A percentile compares a stretch with the other conserved stretches of the same genome.
Conservation (phyloP, 768 basidiomycete genomes). For the Tylopilus vinaceipallidus region DNA sequence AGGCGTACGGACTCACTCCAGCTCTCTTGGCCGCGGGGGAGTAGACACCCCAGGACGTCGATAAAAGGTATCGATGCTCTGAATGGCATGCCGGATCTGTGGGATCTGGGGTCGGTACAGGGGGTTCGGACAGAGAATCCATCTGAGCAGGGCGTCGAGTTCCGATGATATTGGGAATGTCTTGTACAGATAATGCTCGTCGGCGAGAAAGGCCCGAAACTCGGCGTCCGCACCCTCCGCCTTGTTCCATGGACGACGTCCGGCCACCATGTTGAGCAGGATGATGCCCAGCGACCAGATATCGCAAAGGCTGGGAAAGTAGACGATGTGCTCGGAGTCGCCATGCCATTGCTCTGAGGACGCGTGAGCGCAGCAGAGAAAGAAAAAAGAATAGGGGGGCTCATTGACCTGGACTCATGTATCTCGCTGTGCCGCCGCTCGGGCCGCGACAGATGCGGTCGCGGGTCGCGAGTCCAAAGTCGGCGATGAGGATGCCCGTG, state of each 20-base stretch:
- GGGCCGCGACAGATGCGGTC: conserved; percentile 45
- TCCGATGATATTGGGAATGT: conserved; percentile 15
- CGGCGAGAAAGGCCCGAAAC: conserved; percentile 15
- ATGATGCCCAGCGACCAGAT: conserved; percentile 80
- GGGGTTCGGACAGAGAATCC: conserved; percentile 17
- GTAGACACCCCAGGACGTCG: conserved; percentile 3
- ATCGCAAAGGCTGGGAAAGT: conserved; percentile 39
- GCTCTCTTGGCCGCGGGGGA: background rate
- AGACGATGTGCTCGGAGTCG: conserved; percentile 39
- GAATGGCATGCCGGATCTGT: conserved; percentile 18
- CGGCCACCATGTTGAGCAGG: conserved; percentile 78
- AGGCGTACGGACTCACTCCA: background rate
- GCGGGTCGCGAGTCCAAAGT: conserved; percentile 72
- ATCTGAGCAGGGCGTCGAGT: conserved; percentile 14
- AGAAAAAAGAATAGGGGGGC: background rate
- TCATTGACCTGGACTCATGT: conserved; percentile 68
- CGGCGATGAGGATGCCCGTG: conserved; percentile 57
- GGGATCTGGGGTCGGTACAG: conserved; percentile 14
- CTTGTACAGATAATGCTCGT: conserved; percentile 15
- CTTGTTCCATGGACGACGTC: conserved; percentile 27
- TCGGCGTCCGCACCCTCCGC: conserved; percentile 8
- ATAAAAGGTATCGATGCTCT: conserved; percentile 17
- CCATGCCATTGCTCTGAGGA: conserved; percentile 51
- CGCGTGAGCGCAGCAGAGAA: conserved; percentile 1
- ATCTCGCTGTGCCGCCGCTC: conserved; percentile 58